phyloP scores from a whole-genome alignment of 2,329 filamentous ascomycete genomes.

The Botryosphaeria dothidea region DNA sequence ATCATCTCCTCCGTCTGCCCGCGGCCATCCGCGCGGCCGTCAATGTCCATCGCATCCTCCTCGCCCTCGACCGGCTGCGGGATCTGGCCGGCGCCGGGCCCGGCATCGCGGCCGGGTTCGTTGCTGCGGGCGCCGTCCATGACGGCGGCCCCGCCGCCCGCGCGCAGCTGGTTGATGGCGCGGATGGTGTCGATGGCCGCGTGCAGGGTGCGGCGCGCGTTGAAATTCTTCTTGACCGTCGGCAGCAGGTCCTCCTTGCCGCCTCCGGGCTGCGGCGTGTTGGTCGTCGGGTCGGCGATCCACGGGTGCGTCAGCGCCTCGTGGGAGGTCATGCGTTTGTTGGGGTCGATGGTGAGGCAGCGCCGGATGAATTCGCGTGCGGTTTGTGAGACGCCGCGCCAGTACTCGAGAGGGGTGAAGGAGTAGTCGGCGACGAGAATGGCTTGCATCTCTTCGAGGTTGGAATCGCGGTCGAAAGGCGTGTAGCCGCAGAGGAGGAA shows the following conservation, averaged over 20 bases:
- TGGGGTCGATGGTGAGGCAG: conserved; percentile 88
- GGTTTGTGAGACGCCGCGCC: conserved; percentile 82
- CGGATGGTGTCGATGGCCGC: conserved; percentile 69
- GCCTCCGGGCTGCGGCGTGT: conserved; percentile 28
- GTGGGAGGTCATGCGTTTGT: conserved; percentile 86
- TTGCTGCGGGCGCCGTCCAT: conserved; percentile 62
- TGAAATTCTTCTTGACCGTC: conserved; percentile 71
- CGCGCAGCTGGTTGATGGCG: conserved; percentile 67
- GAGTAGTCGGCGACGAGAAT: conserved; percentile 95
- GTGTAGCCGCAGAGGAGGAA: conserved; percentile 98
- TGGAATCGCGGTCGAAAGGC: conserved; percentile 94
- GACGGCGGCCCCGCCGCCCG: conserved; percentile 59
- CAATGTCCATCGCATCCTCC: conserved; percentile 51
- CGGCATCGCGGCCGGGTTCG: conserved; percentile 45
- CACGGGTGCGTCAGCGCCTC: conserved; percentile 67
- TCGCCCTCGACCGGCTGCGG: conserved; percentile 15
- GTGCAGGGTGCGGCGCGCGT: conserved; percentile 64
- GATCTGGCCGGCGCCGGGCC: conserved; percentile 19
- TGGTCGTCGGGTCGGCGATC: conserved; percentile 59
- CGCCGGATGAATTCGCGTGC: conserved; percentile 88
- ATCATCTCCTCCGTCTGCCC: conserved; percentile 66
- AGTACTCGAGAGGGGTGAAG: conserved; percentile 93
- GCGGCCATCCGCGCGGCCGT: conserved; percentile 59
- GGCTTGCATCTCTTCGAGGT: conserved; percentile 99
- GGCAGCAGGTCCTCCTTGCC: conserved; percentile 58